A percentile compares a stretch with the other conserved stretches of the same genome.
These are phyloP conservation scores for Chrysosporium keratinophilum DNA, from an alignment of 2,329 filamentous ascomycete genomes.

Conservation along the genomic window DNA sequence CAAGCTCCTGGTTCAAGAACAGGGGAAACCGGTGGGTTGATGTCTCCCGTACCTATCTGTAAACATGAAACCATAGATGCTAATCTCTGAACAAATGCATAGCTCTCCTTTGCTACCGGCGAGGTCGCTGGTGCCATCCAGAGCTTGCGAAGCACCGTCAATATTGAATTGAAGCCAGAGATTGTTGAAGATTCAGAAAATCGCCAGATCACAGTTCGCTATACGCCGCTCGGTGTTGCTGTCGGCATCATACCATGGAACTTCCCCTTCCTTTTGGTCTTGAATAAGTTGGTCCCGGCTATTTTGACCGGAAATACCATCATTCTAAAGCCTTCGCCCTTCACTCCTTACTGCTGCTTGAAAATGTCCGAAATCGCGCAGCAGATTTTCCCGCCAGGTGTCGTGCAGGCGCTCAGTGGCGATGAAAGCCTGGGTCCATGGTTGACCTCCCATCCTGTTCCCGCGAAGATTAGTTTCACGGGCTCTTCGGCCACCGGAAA, in stretches of 20 bases:
- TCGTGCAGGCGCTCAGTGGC: slow-evolving; percentile 47
- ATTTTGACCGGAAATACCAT: slow-evolving; percentile 46
- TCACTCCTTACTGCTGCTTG: slow-evolving; percentile 44
- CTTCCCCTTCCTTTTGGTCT: slow-evolving; percentile 36
- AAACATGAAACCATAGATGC: neutral
- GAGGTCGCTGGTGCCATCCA: slow-evolving; percentile 23
- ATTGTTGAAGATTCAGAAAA: slow-evolving; percentile 41
- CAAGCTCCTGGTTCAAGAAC: slow-evolving; percentile 34
- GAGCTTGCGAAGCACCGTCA: slow-evolving; percentile 18
- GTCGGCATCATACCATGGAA: slow-evolving; percentile 54
- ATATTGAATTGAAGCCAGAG: slow-evolving; percentile 36
- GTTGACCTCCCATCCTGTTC: slow-evolving; percentile 45
- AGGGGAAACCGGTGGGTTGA: slow-evolving; percentile 31
- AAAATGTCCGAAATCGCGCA: slow-evolving; percentile 45
- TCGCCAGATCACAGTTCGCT: slow-evolving; percentile 25
- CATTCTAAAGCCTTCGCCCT: slow-evolving; percentile 48
- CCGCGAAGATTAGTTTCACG: slow-evolving; percentile 51
- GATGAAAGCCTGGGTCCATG: slow-evolving; percentile 45
- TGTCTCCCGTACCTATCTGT: neutral
- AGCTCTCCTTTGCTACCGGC: slow-evolving; percentile 19
- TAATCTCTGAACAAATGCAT: neutral
- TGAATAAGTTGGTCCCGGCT: slow-evolving; percentile 43
- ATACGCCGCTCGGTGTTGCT: slow-evolving; percentile 33
- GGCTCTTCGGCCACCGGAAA: slow-evolving; percentile 45
- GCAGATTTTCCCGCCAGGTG: slow-evolving; percentile 44